Conservation (phyloP, 805 yeast species). For the Blastobotrys terrestris region DNA sequence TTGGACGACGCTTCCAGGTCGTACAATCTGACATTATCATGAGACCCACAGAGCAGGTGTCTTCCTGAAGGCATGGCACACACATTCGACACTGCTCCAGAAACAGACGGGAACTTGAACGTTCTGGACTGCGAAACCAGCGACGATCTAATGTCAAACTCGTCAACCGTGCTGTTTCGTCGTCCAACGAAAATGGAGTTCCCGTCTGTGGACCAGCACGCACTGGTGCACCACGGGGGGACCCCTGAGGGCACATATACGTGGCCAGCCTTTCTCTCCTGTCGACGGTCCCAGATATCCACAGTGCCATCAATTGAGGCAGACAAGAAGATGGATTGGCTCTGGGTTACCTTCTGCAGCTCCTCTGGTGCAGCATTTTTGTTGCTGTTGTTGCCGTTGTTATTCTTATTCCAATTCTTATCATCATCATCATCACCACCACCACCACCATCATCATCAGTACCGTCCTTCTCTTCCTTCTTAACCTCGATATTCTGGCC, state of each 20-base stretch:
- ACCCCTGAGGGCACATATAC: slow-evolving; percentile 53
- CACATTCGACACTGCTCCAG: slow-evolving; percentile 86
- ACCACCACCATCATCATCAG: slow-evolving; percentile 7
- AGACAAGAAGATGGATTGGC: slow-evolving; percentile 52
- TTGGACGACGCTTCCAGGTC: slow-evolving; percentile 47
- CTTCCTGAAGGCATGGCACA: slow-evolving; percentile 73
- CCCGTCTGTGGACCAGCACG: slow-evolving; percentile 86
- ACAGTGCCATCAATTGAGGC: slow-evolving; percentile 80
- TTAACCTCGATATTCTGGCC: slow-evolving; percentile 2
- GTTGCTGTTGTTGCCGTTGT: slow-evolving; percentile 9
- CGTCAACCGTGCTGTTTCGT: slow-evolving; percentile 79
- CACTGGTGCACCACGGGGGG: slow-evolving; percentile 88
- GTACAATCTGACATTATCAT: slow-evolving; percentile 82
- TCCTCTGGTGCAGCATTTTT: slow-evolving; percentile 5
- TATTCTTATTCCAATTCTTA: slow-evolving; percentile 29
- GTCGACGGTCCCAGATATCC: slow-evolving; percentile 76
- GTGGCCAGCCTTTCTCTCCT: slow-evolving; percentile 37
- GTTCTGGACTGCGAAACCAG: slow-evolving; percentile 46
- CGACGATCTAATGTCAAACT: slow-evolving; percentile 31
- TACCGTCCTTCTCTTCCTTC: slow-evolving; percentile 12
- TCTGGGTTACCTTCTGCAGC: slow-evolving; percentile 3
- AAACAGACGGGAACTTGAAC: slow-evolving; percentile 72
- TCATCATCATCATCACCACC: slow-evolving; percentile 57
- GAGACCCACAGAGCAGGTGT: slow-evolving; percentile 80
- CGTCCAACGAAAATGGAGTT: slow-evolving; percentile 76